Conservation (phyloP, 768 basidiomycete genomes). For the Russula abietina region DNA sequence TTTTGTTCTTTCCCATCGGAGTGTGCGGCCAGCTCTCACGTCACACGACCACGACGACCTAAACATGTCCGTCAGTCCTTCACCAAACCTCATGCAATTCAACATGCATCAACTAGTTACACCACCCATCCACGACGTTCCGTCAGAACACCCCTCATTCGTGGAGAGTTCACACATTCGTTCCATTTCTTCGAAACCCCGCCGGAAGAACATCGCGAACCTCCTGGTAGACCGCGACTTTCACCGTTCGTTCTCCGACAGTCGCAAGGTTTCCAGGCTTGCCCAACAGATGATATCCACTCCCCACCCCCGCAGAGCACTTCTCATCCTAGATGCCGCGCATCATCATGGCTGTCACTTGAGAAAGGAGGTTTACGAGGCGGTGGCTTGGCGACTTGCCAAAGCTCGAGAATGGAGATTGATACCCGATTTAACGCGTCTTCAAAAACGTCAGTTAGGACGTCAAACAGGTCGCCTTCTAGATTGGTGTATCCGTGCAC, state of each 20-base stretch:
- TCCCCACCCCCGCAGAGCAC: conserved; percentile 35
- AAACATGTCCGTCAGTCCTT: background rate
- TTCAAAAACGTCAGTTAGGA: conserved; percentile 46
- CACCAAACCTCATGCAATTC: background rate
- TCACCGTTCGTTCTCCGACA: conserved; percentile 13
- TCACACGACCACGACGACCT: conserved; percentile 6
- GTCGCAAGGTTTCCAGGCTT: conserved; percentile 21
- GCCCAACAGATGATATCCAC: conserved; percentile 12
- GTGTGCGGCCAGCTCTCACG: background rate
- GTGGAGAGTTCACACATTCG: conserved; percentile 3
- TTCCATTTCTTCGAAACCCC: background rate
- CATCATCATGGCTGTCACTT: conserved; percentile 44
- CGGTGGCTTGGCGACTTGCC: conserved; percentile 46
- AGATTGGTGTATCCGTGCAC: conserved; percentile 63
- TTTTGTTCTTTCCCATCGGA: conserved; percentile 11
- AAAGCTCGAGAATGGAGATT: conserved; percentile 43
- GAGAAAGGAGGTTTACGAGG: conserved; percentile 54
- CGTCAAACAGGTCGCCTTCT: conserved; percentile 51
- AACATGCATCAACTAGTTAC: background rate
- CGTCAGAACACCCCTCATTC: background rate
- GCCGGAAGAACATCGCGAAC: background rate
- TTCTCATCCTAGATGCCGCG: conserved; percentile 44
- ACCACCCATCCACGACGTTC: background rate
- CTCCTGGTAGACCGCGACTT: background rate
- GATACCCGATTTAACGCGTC: conserved; percentile 43